Evolutionary conservation across 345 rosid genomes (phyloP).

Genomic region (Boechera retrofracta): DNA sequence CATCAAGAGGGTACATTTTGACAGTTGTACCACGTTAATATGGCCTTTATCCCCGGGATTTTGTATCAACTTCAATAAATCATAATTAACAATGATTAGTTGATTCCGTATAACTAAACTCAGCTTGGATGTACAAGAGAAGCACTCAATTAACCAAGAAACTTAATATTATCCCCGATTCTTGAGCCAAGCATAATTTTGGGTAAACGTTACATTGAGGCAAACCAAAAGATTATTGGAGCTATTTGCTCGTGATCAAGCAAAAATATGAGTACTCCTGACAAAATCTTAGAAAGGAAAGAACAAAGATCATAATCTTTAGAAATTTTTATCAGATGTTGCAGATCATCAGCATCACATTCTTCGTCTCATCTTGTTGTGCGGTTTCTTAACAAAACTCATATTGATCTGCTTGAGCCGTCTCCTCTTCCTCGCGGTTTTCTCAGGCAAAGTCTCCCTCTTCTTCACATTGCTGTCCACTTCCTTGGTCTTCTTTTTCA

Average conservation of each 20-base stretch:
- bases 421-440: slow-evolving; percentile 87
- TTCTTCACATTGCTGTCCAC: slow-evolving; percentile 69
- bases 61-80: background rate
- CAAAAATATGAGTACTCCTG: slow-evolving; percentile 7
- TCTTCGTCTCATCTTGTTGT: slow-evolving; percentile 53
- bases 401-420: slow-evolving; percentile 79
- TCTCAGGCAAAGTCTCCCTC: slow-evolving; percentile 95
- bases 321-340: slow-evolving; percentile 15
- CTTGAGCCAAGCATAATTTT: slow-evolving; percentile 15
- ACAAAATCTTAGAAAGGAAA: slow-evolving; percentile 33
- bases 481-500: slow-evolving; percentile 70
- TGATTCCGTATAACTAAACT: background rate
- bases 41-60: slow-evolving; percentile 7
- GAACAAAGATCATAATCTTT: slow-evolving; percentile 12
- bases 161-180: background rate
- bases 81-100: background rate
- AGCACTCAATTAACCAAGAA: background rate
- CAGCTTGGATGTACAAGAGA: background rate
- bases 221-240: slow-evolving; percentile 36
- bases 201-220: slow-evolving; percentile 19
- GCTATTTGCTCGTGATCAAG: slow-evolving; percentile 24
- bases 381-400: slow-evolving; percentile 93
- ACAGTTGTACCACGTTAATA: slow-evolving; percentile 19
- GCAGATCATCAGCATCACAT: slow-evolving; percentile 28
- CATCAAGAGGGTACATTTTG: background rate